Evolutionary conservation across 169 alveolate genomes (phyloP), one percentile per base, ranked within the genome.

Genomic region (Plasmodium billcollinsi): DNA sequence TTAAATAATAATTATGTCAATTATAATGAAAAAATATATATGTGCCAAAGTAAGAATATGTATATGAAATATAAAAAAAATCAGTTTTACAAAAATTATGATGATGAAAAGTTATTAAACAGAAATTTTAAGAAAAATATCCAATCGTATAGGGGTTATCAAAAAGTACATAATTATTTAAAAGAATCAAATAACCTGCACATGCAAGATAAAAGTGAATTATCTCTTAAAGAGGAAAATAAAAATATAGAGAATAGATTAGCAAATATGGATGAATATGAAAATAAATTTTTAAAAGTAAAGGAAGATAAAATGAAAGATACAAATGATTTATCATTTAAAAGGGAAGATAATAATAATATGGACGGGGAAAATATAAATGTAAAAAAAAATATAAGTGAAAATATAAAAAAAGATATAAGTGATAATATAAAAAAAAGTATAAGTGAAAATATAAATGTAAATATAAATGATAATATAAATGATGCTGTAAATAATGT

Each of bases 11-110:
- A 21, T 26, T 65, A 63, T 70, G 58, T 39, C 9, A 78, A 50
- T 78, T 33, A 73, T 56, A 54, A 73, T 56, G 11, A 26, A 73
- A 56, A 71, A 24, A 26, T 21, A 20, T 12, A 70, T 49, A 70
- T 7, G 15, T 14, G 49, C 20, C 21, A 49, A 12, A 18, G 54
- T 18, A 50, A 50, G 50, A 49, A 20, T 71, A 15, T 2, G 9
- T 21, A 14, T 50, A 11, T 18, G 54, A 26, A 21, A n/a, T 50
- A 50, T 43, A 50, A 65, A 26, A 50, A 71, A 3, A 71, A 50
- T 20, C 50, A 20, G 21, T 50, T 20, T 50, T 4, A 14, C 15
- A 71, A 49, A 21, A 49, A n/a, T 8, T 71, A n/a, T 71, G 20
- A 9, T 62, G 15, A 62, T 14, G 45, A 21, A 20, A 62, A 62